phyloP scores from a whole-genome alignment of 495 filamentous ascomycete genomes.

The Trichoderma gamsii region DNA sequence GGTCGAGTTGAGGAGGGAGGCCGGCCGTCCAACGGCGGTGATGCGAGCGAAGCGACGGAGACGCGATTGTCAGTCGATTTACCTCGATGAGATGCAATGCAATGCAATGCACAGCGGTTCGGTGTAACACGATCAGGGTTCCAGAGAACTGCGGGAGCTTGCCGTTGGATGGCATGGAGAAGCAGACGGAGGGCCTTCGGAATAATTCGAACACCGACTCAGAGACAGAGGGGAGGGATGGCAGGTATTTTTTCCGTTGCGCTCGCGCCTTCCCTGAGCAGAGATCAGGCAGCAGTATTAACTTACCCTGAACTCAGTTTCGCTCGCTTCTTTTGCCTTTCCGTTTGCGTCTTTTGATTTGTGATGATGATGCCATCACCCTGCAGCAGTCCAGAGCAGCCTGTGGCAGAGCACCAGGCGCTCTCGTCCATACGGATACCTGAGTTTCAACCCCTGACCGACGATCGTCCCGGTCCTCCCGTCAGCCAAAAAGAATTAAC shows the following conservation, averaged over 20 bases:
- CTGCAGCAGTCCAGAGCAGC: too few relatives aligned
- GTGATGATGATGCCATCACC: too few relatives aligned
- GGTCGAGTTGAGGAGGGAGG: background rate
- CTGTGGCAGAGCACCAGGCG: too few relatives aligned
- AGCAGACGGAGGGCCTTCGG: background rate
- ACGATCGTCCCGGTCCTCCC: slow-evolving; percentile 7
- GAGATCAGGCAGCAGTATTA: too few relatives aligned
- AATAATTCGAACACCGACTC: slow-evolving; percentile 4
- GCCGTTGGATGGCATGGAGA: background rate
- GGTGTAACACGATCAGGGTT: background rate
- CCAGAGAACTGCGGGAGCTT: background rate
- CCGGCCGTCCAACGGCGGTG: background rate
- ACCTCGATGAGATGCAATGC: background rate
- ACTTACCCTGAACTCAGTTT: too few relatives aligned
- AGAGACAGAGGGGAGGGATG: background rate
- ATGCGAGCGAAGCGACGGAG: background rate
- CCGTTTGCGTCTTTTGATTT: too few relatives aligned
- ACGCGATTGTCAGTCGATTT: background rate
- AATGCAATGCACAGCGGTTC: background rate
- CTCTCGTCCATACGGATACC: background rate
- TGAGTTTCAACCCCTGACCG: slow-evolving; percentile 1
- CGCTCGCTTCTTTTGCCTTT: too few relatives aligned
- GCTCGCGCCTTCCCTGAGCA: too few relatives aligned
- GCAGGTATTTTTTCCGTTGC: background rate
- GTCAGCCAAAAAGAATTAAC: background rate